A percentile compares a stretch with the other conserved stretches of the same genome.
Evolutionary conservation across 805 yeast species (phyloP).

Genomic region (Kluyveromyces wickerhamii): DNA sequence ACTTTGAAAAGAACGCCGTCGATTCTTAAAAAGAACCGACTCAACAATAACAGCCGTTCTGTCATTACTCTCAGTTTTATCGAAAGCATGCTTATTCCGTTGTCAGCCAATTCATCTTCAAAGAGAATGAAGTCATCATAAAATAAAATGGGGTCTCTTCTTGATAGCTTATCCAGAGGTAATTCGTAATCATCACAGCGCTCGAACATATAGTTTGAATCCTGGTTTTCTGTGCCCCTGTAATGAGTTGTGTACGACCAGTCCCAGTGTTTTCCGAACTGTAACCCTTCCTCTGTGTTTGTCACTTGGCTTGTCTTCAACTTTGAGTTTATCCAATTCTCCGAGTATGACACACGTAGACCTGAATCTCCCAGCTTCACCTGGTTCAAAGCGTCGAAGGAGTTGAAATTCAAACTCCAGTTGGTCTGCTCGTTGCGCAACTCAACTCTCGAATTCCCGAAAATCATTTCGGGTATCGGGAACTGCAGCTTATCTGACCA

Average conservation of each 20-base stretch:
- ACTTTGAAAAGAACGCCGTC: slow-evolving; percentile 83
- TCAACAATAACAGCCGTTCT: slow-evolving; percentile 60
- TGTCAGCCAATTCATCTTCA: slow-evolving; percentile 96
- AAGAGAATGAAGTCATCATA: slow-evolving; percentile 82
- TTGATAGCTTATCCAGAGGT: slow-evolving; percentile 62
- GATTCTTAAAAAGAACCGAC: slow-evolving; percentile 76
- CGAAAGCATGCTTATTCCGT: slow-evolving; percentile 75
- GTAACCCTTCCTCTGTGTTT: slow-evolving; percentile 38
- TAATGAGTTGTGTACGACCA: slow-evolving; percentile 92
- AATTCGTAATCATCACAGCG: slow-evolving; percentile 34
- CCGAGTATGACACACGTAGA: slow-evolving; percentile 74
- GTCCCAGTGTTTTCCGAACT: slow-evolving; percentile 77
- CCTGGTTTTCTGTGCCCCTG: slow-evolving; percentile 42
- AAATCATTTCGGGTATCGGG: slow-evolving; percentile 96
- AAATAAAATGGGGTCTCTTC: slow-evolving; percentile 79
- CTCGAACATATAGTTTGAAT: slow-evolving; percentile 9
- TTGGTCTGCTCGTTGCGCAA: slow-evolving; percentile 36
- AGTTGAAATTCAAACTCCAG: slow-evolving; percentile 56
- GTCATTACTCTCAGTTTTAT: slow-evolving; percentile 87
- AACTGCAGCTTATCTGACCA: slow-evolving; percentile 53
- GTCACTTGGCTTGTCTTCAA: slow-evolving; percentile 26
- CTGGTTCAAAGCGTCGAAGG: slow-evolving; percentile 57
- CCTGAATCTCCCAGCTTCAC: slow-evolving; percentile 47
- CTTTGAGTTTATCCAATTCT: slow-evolving; percentile 61
- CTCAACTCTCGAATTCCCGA: slow-evolving; percentile 70